phyloP scores from a whole-genome alignment of 78 protist species.

The Goniomonas avonlea region DNA sequence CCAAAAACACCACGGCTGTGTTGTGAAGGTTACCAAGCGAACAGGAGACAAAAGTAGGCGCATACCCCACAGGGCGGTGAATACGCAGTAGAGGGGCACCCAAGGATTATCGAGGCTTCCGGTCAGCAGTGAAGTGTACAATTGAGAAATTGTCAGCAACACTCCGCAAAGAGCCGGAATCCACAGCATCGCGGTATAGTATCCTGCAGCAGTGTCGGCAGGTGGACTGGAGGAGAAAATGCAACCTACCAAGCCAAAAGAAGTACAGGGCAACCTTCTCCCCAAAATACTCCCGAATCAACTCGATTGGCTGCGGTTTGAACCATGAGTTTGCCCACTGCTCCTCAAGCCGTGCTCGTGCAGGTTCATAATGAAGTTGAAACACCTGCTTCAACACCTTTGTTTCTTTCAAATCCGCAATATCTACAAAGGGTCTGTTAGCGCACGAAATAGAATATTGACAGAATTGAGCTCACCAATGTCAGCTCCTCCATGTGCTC shows the following conservation, averaged over 20 bases:
- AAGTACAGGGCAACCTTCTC: background rate
- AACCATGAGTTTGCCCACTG: background rate
- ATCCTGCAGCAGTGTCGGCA: background rate
- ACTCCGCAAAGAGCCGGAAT: background rate
- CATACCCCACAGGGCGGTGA: constrained; percentile 20
- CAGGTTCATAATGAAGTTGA: background rate
- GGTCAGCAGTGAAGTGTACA: background rate
- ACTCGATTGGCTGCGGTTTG: constrained; percentile 5
- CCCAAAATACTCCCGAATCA: constrained; percentile 11
- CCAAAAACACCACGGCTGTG: background rate
- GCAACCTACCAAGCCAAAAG: background rate
- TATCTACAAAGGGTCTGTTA: background rate
- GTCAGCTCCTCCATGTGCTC: background rate
- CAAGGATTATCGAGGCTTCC: constrained; percentile 21
- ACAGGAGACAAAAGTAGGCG: background rate
- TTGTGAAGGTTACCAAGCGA: background rate
- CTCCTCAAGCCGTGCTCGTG: background rate
- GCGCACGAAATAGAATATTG: background rate
- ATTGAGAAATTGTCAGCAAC: background rate
- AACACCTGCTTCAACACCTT: background rate
- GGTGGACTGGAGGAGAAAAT: background rate
- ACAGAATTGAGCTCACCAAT: background rate
- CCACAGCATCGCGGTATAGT: constrained; percentile 26
- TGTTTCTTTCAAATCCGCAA: background rate
- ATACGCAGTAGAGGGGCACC: constrained; percentile 21